These are phyloP conservation scores for Alloascoidea hylecoeti DNA, from an alignment of 805 yeast species.

Conservation along the genomic window DNA sequence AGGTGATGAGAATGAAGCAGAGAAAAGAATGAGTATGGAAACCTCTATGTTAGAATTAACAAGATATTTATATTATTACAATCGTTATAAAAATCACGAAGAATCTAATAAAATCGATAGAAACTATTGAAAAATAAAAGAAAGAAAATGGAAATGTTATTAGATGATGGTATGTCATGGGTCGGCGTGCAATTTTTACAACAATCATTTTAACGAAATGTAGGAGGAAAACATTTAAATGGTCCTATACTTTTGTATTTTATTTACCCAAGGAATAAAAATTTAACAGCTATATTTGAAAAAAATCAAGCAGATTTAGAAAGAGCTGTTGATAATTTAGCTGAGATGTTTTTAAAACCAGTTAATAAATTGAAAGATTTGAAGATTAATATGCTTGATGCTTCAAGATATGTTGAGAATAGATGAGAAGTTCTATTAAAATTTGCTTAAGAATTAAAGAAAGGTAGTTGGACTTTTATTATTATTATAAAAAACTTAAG, in stretches of 20 bases:
- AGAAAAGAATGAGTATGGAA: slow-evolving; percentile 18
- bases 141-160: slow-evolving; percentile 45
- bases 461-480: slow-evolving; percentile 17
- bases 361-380: slow-evolving; percentile 19
- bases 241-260: slow-evolving; percentile 80
- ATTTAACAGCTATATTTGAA: slow-evolving; percentile 51
- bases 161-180: slow-evolving; percentile 64
- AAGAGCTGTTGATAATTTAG: slow-evolving; percentile 53
- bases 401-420: slow-evolving; percentile 25
- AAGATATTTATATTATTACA: slow-evolving; percentile 63
- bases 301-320: slow-evolving; percentile 52
- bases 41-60: slow-evolving; percentile 34
- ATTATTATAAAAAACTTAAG: too few species aligned
- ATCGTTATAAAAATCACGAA: slow-evolving; percentile 64
- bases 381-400: slow-evolving; percentile 25
- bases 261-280: slow-evolving; percentile 37
- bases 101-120: slow-evolving; percentile 61
- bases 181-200: slow-evolving; percentile 75
- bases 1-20: slow-evolving; percentile 20
- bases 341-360: slow-evolving; percentile 38
- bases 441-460: slow-evolving; percentile 27
- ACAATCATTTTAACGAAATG: slow-evolving; percentile 57
- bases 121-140: slow-evolving; percentile 50
- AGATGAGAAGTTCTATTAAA: slow-evolving; percentile 27
- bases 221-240: slow-evolving; percentile 65